Conservation (phyloP, 495 filamentous ascomycete species). For the Glutinoglossum americanum region DNA sequence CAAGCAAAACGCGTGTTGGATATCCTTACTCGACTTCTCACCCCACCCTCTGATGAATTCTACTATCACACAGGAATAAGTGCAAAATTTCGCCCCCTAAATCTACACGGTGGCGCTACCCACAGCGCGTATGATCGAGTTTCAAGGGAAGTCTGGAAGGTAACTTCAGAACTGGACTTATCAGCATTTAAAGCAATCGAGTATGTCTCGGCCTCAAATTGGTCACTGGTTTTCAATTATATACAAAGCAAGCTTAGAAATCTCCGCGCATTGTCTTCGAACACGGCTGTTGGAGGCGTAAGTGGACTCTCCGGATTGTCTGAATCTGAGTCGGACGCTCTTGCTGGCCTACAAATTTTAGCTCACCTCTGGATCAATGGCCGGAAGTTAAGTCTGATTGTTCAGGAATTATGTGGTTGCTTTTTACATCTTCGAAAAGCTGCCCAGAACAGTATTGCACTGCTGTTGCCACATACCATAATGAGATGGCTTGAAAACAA, state of each 20-base stretch:
- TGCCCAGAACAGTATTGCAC: conserved; percentile 37
- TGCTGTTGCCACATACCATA: conserved; percentile 34
- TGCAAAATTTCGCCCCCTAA: background rate
- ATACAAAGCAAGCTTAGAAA: conserved; percentile 10
- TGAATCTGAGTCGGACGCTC: conserved; percentile 9
- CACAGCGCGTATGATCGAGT: background rate
- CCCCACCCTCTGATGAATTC: conserved; percentile 8
- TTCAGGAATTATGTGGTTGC: conserved; percentile 39
- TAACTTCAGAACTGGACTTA: conserved; percentile 11
- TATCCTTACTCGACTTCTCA: conserved; percentile 11
- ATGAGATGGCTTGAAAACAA: conserved; percentile 40
- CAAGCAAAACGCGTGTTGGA: conserved; percentile 15
- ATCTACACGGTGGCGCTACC: background rate
- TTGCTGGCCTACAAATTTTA: conserved; percentile 29
- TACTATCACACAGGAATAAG: background rate
- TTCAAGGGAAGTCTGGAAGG: conserved; percentile 1
- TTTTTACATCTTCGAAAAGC: conserved; percentile 39
- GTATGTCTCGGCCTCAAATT: conserved; percentile 38
- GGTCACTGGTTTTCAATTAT: conserved; percentile 32
- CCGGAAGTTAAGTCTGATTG: conserved; percentile 32
- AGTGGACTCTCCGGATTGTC: background rate
- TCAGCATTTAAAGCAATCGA: conserved; percentile 25
- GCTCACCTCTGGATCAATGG: conserved; percentile 37
- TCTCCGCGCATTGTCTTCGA: conserved; percentile 1
- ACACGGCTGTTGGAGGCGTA: background rate